Percentiles rank a stretch among this genome's conserved stretches.
Conservation (phyloP, 306 rosid genomes). For the Cucumis cinereus region DNA sequence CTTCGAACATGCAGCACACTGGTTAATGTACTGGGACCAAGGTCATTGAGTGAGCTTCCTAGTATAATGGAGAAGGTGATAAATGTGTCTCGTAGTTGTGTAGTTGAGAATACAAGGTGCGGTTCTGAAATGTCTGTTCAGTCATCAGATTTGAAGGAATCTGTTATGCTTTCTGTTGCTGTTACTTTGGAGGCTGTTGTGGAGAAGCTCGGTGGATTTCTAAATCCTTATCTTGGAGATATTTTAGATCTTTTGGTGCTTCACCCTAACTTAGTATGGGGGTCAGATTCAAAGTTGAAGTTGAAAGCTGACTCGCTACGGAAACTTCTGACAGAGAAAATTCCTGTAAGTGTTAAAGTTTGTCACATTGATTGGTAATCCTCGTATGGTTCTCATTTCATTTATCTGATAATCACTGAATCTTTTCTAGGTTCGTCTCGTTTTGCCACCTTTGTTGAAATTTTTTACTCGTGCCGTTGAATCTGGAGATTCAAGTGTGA, state of each 20-base stretch:
- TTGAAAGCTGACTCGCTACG: conserved; percentile 49
- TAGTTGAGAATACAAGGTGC: conserved; percentile 18
- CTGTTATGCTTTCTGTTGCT: conserved; percentile 40
- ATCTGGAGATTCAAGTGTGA: conserved; percentile 74
- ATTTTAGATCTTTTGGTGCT: conserved; percentile 61
- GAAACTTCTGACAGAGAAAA: conserved; percentile 55
- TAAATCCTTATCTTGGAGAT: conserved; percentile 63
- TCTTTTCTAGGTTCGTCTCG: conserved; percentile 63
- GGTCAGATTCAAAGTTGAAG: conserved; percentile 50
- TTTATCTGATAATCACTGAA: background rate
- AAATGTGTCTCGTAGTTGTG: conserved; percentile 29
- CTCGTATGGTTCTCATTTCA: background rate
- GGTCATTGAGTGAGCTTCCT: conserved; percentile 71
- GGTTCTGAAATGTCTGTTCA: conserved; percentile 6
- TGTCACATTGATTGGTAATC: background rate
- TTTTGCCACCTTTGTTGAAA: conserved; percentile 56
- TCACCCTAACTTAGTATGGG: conserved; percentile 39
- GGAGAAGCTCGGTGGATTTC: conserved; percentile 74
- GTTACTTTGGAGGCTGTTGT: conserved; percentile 62
- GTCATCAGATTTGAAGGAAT: conserved; percentile 28
- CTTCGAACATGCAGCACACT: conserved; percentile 62
- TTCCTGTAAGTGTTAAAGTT: conserved; percentile 52
- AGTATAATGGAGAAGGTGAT: conserved; percentile 56
- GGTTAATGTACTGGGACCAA: conserved; percentile 71
- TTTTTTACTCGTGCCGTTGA: conserved; percentile 38